Percentiles rank a stretch among this genome's conserved stretches.
phyloP scores from a whole-genome alignment of 305 asterid genomes.

The Solanum hybrid region DNA sequence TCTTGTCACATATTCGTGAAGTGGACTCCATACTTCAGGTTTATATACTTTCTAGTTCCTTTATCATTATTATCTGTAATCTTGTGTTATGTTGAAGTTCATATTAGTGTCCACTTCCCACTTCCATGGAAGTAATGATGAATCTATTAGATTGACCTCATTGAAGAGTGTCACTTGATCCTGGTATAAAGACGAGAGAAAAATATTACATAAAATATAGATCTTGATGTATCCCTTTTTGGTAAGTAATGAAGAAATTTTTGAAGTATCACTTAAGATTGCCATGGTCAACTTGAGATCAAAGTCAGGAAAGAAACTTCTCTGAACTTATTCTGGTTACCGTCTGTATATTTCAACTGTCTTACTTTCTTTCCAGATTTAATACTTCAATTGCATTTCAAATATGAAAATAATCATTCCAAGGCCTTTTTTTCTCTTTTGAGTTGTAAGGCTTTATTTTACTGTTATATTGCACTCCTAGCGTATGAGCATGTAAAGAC shows the following conservation, averaged over 20 bases:
- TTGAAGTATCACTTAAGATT: neutral
- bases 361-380: neutral
- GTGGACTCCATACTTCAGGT: constrained; percentile 97
- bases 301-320: neutral
- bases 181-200: neutral
- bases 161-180: neutral
- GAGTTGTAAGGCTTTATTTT: neutral
- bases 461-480: neutral
- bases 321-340: neutral
- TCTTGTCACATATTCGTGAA: constrained; percentile 91
- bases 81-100: neutral
- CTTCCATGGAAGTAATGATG: neutral
- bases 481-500: neutral
- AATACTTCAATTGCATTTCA: neutral
- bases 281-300: neutral
- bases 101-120: neutral
- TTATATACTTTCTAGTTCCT: neutral
- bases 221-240: neutral
- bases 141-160: neutral
- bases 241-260: neutral
- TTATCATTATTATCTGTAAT: neutral
- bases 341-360: neutral
- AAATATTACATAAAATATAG: neutral
- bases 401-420: neutral
- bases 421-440: neutral